Evolutionary conservation across 139 green algal genomes (phyloP).

Genomic region (Volvox reticuliferus): DNA sequence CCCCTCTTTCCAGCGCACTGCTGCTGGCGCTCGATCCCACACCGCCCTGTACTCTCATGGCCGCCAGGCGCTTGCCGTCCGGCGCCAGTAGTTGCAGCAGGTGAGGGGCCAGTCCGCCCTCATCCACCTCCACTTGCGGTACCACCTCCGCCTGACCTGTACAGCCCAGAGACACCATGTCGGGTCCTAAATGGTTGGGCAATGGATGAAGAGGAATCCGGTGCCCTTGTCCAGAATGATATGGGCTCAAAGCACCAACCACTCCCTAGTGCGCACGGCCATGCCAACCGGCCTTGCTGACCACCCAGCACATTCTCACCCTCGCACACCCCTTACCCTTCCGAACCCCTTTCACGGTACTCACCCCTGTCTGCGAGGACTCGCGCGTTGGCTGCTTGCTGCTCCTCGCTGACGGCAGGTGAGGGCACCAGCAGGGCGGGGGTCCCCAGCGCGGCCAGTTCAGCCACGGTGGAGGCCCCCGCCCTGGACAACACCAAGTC

Average conservation of each 20-base stretch:
- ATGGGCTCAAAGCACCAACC: too few relatives aligned
- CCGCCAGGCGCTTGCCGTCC: background rate
- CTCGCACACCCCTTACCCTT: too few relatives aligned
- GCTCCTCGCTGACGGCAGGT: slow-evolving; percentile 24
- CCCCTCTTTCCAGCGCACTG: background rate
- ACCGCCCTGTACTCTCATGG: background rate
- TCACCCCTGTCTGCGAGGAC: slow-evolving; percentile 4
- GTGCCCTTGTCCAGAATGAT: too few relatives aligned
- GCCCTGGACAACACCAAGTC: slow-evolving; percentile 36
- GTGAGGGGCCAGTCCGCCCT: background rate
- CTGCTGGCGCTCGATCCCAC: background rate
- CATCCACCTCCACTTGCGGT: slow-evolving; percentile 21
- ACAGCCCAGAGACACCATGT: too few relatives aligned
- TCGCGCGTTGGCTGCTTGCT: slow-evolving; percentile 29
- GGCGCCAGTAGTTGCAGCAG: slow-evolving; percentile 31
- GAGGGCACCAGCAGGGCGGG: slow-evolving; percentile 37
- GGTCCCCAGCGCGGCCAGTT: background rate
- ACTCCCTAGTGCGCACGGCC: too few relatives aligned
- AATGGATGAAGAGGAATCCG: too few relatives aligned
- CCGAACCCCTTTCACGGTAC: background rate
- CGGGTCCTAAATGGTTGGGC: too few relatives aligned
- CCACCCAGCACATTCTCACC: too few relatives aligned
- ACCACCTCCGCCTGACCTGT: slow-evolving; percentile 28
- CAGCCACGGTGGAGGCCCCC: slow-evolving; percentile 26
- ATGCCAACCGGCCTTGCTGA: too few relatives aligned